Evolutionary conservation across 164 flowering plant genomes (phyloP).

Genomic region (Tinospora cordifolia): DNA sequence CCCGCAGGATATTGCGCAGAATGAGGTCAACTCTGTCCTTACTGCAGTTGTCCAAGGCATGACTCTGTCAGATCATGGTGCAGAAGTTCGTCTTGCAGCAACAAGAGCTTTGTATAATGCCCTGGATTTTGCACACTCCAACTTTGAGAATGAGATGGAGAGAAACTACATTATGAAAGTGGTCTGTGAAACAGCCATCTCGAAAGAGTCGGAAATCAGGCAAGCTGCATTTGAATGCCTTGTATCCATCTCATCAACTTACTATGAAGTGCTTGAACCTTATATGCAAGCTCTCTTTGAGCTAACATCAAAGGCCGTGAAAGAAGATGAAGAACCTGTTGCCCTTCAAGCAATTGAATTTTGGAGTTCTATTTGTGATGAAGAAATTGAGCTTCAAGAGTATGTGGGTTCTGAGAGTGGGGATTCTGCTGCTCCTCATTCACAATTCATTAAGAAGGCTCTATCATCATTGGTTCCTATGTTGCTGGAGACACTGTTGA

Average conservation of each 20-base stretch:
- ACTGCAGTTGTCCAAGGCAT: constrained; percentile 88
- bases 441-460: constrained; percentile 66
- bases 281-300: constrained; percentile 68
- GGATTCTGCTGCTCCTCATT: constrained; percentile 42
- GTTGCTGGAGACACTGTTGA: constrained; percentile 63
- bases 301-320: constrained; percentile 69
- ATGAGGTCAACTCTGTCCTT: no score
- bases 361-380: constrained; percentile 88
- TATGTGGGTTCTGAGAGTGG: constrained; percentile 38
- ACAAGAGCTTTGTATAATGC: no score
- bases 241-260: constrained; percentile 67
- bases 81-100: no score
- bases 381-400: constrained; percentile 66
- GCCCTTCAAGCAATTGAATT: constrained; percentile 86
- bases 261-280: constrained; percentile 64
- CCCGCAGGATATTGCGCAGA: no score
- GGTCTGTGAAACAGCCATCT: constrained; percentile 58
- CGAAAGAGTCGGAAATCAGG: constrained; percentile 55
- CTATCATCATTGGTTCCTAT: constrained; percentile 54
- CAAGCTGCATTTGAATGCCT: constrained; percentile 81
- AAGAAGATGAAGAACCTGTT: constrained; percentile 64
- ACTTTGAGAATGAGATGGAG: no score
- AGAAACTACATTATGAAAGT: constrained; percentile 74
- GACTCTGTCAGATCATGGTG: constrained; percentile 46
- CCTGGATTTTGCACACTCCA: no score